Evolutionary conservation across 2,329 filamentous ascomycete genomes (phyloP).

Genomic region (Aspergillus quadricinctus): DNA sequence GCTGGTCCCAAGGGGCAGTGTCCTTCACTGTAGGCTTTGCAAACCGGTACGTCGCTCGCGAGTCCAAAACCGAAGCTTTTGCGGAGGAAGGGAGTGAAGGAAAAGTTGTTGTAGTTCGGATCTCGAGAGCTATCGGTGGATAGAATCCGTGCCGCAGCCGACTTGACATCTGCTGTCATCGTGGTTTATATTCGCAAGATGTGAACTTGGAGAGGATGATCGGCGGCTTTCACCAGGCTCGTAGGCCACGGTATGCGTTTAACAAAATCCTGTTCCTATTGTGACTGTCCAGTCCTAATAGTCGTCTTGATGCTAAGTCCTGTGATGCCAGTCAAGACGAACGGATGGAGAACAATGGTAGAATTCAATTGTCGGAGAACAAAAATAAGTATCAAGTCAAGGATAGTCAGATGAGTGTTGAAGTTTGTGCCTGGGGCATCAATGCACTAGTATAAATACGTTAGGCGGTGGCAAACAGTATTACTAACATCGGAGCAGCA

Average conservation of each 20-base stretch:
- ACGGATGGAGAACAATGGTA: not conserved
- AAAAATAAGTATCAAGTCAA: not conserved
- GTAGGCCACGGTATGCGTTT: not conserved
- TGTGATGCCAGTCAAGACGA: not conserved
- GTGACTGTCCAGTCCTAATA: not conserved
- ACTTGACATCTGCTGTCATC: conserved; percentile 34
- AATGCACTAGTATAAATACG: not conserved
- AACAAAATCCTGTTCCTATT: not conserved
- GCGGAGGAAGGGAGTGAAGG: conserved; percentile 80
- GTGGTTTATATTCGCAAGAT: not conserved
- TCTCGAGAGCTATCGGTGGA: conserved; percentile 33
- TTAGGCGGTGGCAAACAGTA: conserved; percentile 12
- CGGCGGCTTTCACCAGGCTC: not conserved
- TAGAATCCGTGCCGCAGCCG: conserved; percentile 31
- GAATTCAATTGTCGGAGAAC: not conserved
- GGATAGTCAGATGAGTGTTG: not conserved
- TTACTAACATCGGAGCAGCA: not conserved
- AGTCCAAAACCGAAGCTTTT: conserved; percentile 81
- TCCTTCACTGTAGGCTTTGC: conserved; percentile 78
- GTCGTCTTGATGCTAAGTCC: not conserved
- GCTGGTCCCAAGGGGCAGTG: conserved; percentile 80
- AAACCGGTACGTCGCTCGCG: conserved; percentile 71
- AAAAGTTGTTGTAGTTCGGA: conserved; percentile 61
- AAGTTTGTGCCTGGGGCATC: not conserved
- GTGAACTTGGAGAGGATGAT: not conserved